Evolutionary conservation across 2,329 filamentous ascomycete genomes (phyloP).

Genomic region (Ophiognomonia clavigignenti-juglandacearum): DNA sequence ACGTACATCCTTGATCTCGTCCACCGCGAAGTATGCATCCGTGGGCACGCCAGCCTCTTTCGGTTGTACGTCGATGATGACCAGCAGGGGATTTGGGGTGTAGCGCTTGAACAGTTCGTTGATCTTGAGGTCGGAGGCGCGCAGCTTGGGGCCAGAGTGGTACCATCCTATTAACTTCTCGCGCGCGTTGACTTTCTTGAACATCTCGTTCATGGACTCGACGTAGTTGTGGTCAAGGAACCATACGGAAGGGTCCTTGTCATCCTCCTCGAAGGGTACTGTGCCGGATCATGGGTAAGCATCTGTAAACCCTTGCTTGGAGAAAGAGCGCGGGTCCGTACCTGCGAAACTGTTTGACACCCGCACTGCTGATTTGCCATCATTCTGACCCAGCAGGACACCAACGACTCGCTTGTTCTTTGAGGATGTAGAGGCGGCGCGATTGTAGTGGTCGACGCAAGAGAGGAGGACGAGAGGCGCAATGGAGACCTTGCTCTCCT

Average conservation of each 20-base stretch:
- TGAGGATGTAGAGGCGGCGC: constrained; percentile 82
- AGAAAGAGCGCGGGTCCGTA: constrained; percentile 35
- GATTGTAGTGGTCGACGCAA: constrained; percentile 96
- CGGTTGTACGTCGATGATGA: constrained; percentile 97
- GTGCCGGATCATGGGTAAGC: constrained; percentile 13
- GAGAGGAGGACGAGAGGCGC: constrained; percentile 96
- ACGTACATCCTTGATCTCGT: constrained; percentile 97
- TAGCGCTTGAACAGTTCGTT: constrained; percentile 99
- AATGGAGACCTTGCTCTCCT: constrained; percentile 86
- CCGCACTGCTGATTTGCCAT: constrained; percentile 90
- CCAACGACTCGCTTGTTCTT: constrained; percentile 84
- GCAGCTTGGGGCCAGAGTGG: constrained; percentile 93
- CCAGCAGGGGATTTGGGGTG: constrained; percentile 89
- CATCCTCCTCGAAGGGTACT: constrained; percentile 90
- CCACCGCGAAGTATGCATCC: constrained; percentile 97
- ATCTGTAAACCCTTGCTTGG: constrained; percentile 4
- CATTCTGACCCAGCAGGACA: constrained; percentile 90
- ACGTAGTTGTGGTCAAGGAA: constrained; percentile 99
- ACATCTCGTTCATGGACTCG: constrained; percentile 99
- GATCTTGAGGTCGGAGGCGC: constrained; percentile 96
- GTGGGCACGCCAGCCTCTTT: constrained; percentile 97
- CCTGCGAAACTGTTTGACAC: constrained; percentile 99
- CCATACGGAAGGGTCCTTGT: constrained; percentile 98
- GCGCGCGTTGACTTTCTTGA: constrained; percentile 98
- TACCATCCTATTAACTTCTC: constrained; percentile 99